Conservation (phyloP, 2,329 filamentous ascomycete genomes). For the Bimuria novae-zelandiae region DNA sequence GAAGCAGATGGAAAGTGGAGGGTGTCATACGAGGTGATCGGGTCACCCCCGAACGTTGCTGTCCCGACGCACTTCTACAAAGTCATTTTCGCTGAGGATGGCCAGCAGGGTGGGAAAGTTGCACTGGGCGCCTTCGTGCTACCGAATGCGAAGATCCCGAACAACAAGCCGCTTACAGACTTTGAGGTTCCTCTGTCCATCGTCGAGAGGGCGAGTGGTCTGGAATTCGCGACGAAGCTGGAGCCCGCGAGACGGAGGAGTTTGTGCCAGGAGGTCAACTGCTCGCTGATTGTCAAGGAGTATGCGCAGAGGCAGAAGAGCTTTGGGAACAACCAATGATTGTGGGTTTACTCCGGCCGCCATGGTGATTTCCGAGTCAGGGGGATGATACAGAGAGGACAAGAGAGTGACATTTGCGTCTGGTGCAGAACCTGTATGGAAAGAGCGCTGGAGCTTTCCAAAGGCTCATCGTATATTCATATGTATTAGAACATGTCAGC, state of each 20-base stretch:
- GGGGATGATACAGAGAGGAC: too few relatives aligned
- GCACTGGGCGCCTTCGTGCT: constrained; percentile 93
- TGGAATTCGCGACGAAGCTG: constrained; percentile 87
- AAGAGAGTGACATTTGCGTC: neutral
- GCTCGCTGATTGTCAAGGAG: constrained; percentile 81
- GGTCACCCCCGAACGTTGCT: constrained; percentile 87
- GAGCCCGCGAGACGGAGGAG: constrained; percentile 73
- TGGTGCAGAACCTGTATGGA: too few relatives aligned
- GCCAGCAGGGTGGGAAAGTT: constrained; percentile 65
- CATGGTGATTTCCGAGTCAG: too few relatives aligned
- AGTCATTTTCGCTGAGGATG: constrained; percentile 94
- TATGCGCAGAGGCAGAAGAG: constrained; percentile 65
- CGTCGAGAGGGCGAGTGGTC: constrained; percentile 86
- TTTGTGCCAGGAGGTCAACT: constrained; percentile 84
- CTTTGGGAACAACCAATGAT: constrained; percentile 43
- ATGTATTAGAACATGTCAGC: constrained; percentile 18
- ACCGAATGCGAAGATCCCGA: constrained; percentile 87
- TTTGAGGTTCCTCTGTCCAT: constrained; percentile 96
- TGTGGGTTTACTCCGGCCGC: too few relatives aligned
- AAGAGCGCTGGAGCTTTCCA: too few relatives aligned
- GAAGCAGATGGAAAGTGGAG: constrained; percentile 95
- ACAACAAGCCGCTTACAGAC: constrained; percentile 82
- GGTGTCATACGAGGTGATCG: constrained; percentile 94
- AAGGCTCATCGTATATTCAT: constrained; percentile 9
- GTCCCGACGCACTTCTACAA: constrained; percentile 99